Evolutionary conservation across 371 early-diverging fungal genomes (phyloP), one percentile per base, ranked within the genome.

Genomic region (Batkoa obscura): DNA sequence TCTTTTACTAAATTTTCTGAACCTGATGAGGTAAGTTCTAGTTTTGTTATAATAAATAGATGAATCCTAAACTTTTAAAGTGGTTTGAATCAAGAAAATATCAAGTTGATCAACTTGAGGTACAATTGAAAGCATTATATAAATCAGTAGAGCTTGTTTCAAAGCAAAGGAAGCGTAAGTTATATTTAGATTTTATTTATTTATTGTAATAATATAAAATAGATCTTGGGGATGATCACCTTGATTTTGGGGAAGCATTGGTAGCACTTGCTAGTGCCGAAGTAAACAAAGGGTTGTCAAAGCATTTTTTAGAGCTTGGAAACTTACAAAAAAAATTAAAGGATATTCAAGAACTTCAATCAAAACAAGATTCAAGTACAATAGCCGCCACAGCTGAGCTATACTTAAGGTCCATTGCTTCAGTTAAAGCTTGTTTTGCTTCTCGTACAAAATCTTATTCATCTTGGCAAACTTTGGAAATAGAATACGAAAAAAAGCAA

Each of bases 351-450:
- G 83, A 83, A 45, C 66, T 73, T 36, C 86, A 70, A 61, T 33
- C n/a, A 42, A 52, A 55, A 10, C 69, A 74, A 52, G 90, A 91
- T 65, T 72, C 88, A 13, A 62, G 73, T n/a, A 75, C 83, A 2
- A 62, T 90, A 51, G 83, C 79, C 63, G 74, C 81, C 47, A 88
- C 82, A 0, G 81, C 85, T 43, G 90, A 91, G 58, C 91, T 90
- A 62, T 86, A 92, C 60, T 75, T 90, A 59, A 80, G 89, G n/a
- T 75, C 84, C 57, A 84, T 90, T 57, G 84, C 80, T 2, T 81
- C 88, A 0, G 83, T 86, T 59, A 74, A 82, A 57, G 79, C 79
- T 61, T 58, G 89, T 13, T 88, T 90, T 58, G 70, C 71, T 61
- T 78, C 85, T 8, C 76, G 91, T 1, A 73, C 78, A 4, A 80